phyloP scores from a whole-genome alignment of 495 filamentous ascomycete species.

The Penicillium herquei region DNA sequence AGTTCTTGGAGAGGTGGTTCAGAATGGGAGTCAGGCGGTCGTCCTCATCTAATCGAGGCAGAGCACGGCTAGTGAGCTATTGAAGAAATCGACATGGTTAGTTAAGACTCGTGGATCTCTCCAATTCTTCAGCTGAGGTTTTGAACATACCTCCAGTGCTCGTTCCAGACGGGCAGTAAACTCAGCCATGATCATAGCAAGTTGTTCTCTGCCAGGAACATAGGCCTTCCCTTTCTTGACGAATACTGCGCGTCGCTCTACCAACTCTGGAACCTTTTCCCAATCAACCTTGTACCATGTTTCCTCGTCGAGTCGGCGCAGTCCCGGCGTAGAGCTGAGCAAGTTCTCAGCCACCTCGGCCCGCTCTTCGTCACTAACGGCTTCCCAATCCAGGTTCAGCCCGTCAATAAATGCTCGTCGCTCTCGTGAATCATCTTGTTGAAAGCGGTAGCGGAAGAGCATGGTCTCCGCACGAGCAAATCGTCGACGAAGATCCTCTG shows the following conservation, averaged over 20 bases:
- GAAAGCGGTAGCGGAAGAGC: conserved; percentile 80
- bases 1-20: conserved; percentile 86
- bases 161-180: conserved; percentile 76
- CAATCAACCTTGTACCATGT: conserved; percentile 95
- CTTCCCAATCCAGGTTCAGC: conserved; percentile 78
- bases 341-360: conserved; percentile 53
- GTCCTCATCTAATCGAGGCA: conserved; percentile 94
- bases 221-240: conserved; percentile 83
- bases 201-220: conserved; percentile 81
- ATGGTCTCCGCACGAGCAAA: conserved; percentile 85
- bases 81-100: background rate
- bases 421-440: conserved; percentile 67
- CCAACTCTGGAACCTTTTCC: conserved; percentile 85
- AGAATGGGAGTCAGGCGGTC: conserved; percentile 93
- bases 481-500: conserved; percentile 86
- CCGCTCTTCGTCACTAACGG: conserved; percentile 74
- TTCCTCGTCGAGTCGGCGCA: conserved; percentile 68
- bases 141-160: conserved; percentile 66
- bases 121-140: background rate
- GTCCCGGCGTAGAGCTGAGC: conserved; percentile 46
- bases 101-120: background rate
- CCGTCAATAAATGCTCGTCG: conserved; percentile 71
- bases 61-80: conserved; percentile 79
- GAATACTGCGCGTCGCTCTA: conserved; percentile 75
- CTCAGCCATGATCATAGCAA: conserved; percentile 83